phyloP scores from a whole-genome alignment of 371 early-diverging fungal genomes.

The Actinomortierella wolfii region DNA sequence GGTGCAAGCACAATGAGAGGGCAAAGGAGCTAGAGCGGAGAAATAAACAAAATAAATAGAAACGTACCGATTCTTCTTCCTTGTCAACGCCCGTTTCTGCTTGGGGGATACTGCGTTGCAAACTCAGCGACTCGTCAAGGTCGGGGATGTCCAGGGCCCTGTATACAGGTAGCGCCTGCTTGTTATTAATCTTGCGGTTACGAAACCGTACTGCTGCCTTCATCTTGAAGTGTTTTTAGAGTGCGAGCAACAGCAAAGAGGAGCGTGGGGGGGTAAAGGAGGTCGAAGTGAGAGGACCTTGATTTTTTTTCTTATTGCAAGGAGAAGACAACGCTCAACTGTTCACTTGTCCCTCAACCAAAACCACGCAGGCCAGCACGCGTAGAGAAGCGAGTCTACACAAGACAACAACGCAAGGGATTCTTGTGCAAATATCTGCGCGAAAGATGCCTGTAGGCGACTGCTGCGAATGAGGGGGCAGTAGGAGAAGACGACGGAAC shows the following conservation, averaged over 20 bases:
- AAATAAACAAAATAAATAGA: slow-evolving; percentile 10
- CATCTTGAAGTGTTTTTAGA: slow-evolving; percentile 12
- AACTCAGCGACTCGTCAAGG: slow-evolving; percentile 75
- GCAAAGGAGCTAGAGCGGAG: neutral
- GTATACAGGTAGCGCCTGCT: slow-evolving; percentile 81
- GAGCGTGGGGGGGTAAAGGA: neutral
- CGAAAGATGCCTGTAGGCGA: slow-evolving; percentile 7
- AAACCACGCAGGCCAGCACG: too few species aligned
- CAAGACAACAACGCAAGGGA: too few species aligned
- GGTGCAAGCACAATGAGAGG: neutral
- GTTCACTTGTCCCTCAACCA: too few species aligned
- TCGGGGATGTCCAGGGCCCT: slow-evolving; percentile 86
- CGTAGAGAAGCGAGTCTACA: too few species aligned
- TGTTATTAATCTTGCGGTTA: slow-evolving; percentile 88
- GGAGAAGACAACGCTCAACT: too few species aligned
- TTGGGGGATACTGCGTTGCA: slow-evolving; percentile 74
- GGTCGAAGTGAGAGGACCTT: slow-evolving; percentile 1
- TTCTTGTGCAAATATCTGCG: too few species aligned
- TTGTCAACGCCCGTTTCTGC: slow-evolving; percentile 77
- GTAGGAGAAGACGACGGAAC: neutral
- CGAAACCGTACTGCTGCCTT: slow-evolving; percentile 78
- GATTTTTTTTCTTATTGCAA: too few species aligned
- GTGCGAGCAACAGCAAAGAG: neutral
- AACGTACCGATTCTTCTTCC: slow-evolving; percentile 71
- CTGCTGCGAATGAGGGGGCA: slow-evolving; percentile 1